These are phyloP conservation scores for Clausena lansium DNA, from an alignment of 345 rosid genomes.

Conservation along the genomic window DNA sequence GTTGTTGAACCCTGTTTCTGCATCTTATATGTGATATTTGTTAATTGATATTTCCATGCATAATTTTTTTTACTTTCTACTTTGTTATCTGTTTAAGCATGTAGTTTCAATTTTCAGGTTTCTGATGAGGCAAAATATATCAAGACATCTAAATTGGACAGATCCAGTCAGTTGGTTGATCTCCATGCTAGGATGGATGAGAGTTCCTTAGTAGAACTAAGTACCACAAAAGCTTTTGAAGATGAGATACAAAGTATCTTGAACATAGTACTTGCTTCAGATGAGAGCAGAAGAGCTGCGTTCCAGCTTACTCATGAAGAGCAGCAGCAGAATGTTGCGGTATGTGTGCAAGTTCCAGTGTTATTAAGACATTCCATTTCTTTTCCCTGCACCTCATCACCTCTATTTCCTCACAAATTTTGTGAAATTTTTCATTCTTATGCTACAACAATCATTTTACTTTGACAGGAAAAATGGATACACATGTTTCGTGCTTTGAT, in stretches of 20 bases:
- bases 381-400: conserved; percentile 1
- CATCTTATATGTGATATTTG: not conserved
- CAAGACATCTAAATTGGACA: conserved; percentile 60
- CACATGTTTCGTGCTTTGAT: conserved; percentile 89
- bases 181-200: conserved; percentile 64
- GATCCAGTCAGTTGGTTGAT: conserved; percentile 63
- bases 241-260: conserved; percentile 68
- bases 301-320: conserved; percentile 73
- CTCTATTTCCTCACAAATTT: not conserved
- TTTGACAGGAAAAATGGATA: conserved; percentile 82
- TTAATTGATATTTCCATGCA: not conserved
- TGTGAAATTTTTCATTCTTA: conserved; percentile 4
- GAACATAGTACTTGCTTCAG: conserved; percentile 64
- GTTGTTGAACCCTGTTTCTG: not conserved
- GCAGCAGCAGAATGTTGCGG: conserved; percentile 86
- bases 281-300: conserved; percentile 72
- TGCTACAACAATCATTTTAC: conserved; percentile 7
- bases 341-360: conserved; percentile 25
- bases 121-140: conserved; percentile 82
- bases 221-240: conserved; percentile 62
- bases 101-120: conserved; percentile 36
- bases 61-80: not conserved
- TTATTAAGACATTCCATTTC: not conserved
- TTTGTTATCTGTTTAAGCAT: conserved; percentile 4
- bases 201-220: conserved; percentile 48